These are phyloP conservation scores for Lecanicillium sp. DNA, from an alignment of 2,329 filamentous ascomycete species.

Conservation along the genomic window DNA sequence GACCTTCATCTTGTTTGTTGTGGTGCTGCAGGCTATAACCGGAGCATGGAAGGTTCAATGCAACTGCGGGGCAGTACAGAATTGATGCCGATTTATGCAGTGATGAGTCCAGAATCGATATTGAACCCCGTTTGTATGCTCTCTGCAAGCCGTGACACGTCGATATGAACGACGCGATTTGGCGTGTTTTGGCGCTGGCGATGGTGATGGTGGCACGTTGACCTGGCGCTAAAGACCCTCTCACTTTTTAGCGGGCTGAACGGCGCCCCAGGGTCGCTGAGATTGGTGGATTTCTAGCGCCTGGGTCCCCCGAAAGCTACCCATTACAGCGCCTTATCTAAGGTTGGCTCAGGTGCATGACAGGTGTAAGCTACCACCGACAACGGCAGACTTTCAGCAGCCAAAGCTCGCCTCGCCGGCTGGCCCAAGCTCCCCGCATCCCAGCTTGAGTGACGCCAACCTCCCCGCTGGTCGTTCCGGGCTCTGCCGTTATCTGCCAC, in stretches of 20 bases:
- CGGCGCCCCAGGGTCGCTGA: neutral
- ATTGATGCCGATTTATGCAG: too few relatives aligned
- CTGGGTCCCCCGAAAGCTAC: neutral
- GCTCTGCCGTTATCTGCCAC: neutral
- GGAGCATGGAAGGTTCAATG: too few relatives aligned
- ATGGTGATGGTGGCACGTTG: conserved; percentile 1
- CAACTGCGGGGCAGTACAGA: too few relatives aligned
- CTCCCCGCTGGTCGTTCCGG: conserved; percentile 1
- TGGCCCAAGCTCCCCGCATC: conserved; percentile 23
- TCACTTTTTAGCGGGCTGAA: neutral
- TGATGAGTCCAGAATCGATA: too few relatives aligned
- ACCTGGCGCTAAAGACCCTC: neutral
- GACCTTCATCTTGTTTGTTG: conserved; percentile 68
- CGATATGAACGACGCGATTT: too few relatives aligned
- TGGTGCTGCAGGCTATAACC: neutral
- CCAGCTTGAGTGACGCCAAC: conserved; percentile 9
- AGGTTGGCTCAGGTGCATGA: too few relatives aligned
- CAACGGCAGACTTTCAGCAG: conserved; percentile 8
- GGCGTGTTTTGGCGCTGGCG: neutral
- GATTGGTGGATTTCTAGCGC: neutral
- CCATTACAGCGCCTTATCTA: neutral
- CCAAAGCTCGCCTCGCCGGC: conserved; percentile 2
- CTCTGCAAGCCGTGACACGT: too few relatives aligned
- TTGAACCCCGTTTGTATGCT: too few relatives aligned
- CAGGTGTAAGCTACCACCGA: too few relatives aligned